Evolutionary conservation across 345 rosid species (phyloP).

Genomic region (Orychophragmus violaceus): DNA sequence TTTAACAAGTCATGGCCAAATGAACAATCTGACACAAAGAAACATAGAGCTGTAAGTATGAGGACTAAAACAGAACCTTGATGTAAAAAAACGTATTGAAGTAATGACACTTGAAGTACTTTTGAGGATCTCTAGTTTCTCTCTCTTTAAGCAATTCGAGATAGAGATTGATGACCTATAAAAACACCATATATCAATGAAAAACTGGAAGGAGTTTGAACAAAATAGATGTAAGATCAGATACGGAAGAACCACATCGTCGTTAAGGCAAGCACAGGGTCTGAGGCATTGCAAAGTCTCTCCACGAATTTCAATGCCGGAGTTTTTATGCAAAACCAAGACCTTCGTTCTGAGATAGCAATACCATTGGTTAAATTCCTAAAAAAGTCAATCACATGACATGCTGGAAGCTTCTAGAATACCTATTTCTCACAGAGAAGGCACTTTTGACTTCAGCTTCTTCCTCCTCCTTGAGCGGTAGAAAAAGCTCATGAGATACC

Average conservation of each 20-base stretch:
- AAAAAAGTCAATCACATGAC: neutral
- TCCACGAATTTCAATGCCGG: slow-evolving; percentile 63
- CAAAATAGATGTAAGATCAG: neutral
- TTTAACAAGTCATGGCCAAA: neutral
- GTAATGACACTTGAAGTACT: slow-evolving; percentile 83
- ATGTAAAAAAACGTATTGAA: slow-evolving; percentile 83
- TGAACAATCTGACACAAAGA: neutral
- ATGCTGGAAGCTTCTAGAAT: neutral
- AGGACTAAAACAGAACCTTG: slow-evolving; percentile 43
- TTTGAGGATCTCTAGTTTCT: slow-evolving; percentile 70
- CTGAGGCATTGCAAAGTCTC: slow-evolving; percentile 57
- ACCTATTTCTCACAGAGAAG: slow-evolving; percentile 49
- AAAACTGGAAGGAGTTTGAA: neutral
- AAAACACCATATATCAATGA: neutral
- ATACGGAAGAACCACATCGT: slow-evolving; percentile 47
- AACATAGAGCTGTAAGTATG: neutral
- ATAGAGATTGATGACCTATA: slow-evolving; percentile 76
- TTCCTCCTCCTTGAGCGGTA: slow-evolving; percentile 60
- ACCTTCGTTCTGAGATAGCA: slow-evolving; percentile 41
- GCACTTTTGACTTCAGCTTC: slow-evolving; percentile 45
- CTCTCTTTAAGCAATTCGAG: slow-evolving; percentile 86
- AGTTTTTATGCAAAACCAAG: slow-evolving; percentile 46
- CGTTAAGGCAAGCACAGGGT: slow-evolving; percentile 73
- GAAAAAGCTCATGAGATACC: slow-evolving; percentile 47
- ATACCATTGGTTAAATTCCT: neutral